These are phyloP conservation scores for Pleurotus sapidus DNA, from an alignment of 768 basidiomycete species.

Conservation along the genomic window DNA sequence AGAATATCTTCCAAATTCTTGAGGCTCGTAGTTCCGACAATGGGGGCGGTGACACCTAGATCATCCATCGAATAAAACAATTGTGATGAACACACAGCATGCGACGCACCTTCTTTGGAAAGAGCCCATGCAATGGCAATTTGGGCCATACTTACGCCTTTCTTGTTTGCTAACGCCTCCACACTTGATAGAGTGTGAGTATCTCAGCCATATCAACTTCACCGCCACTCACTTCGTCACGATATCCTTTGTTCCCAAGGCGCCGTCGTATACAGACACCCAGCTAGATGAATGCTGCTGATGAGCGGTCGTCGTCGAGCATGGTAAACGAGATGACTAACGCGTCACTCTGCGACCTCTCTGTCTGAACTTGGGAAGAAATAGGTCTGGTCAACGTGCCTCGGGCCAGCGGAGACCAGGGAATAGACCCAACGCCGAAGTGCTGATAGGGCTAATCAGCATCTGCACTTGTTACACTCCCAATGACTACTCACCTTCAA, in stretches of 20 bases:
- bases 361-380: constrained; percentile 19
- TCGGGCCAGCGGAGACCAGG: constrained; percentile 36
- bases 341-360: constrained; percentile 17
- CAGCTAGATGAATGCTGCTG: not conserved
- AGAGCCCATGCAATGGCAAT: constrained; percentile 41
- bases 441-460: constrained; percentile 14
- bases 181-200: constrained; percentile 23
- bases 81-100: not conserved
- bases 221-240: constrained; percentile 23
- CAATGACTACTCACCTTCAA: constrained; percentile 19
- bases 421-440: constrained; percentile 34
- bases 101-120: constrained; percentile 28
- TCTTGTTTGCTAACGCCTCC: constrained; percentile 42
- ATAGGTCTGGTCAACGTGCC: constrained; percentile 30
- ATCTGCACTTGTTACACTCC: not conserved
- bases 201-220: constrained; percentile 9
- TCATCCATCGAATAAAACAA: not conserved
- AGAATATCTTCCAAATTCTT: not conserved
- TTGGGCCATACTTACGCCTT: constrained; percentile 43
- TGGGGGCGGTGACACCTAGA: constrained; percentile 42
- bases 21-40: constrained; percentile 45
- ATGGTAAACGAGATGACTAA: constrained; percentile 4
- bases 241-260: constrained; percentile 16
- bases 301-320: not conserved
- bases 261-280: not conserved